Conservation (phyloP, 1,284 basidiomycete species). For the Malassezia equina region DNA sequence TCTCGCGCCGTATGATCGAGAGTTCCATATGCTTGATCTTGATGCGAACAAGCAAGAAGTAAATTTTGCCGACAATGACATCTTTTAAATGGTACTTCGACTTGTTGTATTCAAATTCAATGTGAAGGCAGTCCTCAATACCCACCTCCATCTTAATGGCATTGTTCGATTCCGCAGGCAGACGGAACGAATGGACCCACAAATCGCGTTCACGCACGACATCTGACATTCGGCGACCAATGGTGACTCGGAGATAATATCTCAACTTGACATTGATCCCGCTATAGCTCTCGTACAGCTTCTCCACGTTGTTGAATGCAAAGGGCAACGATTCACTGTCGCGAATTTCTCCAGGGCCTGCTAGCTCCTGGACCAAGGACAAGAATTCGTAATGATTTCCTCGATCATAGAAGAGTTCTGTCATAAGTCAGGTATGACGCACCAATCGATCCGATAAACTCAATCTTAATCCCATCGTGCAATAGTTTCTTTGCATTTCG, state of each 20-base stretch:
- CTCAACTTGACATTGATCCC: conserved; percentile 92
- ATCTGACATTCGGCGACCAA: conserved; percentile 82
- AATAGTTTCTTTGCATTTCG: conserved; percentile 88
- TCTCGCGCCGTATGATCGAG: conserved; percentile 91
- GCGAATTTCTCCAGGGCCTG: conserved; percentile 84
- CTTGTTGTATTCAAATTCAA: conserved; percentile 99
- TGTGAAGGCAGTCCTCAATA: conserved; percentile 95
- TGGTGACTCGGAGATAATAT: conserved; percentile 85
- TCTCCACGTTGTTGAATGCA: conserved; percentile 97
- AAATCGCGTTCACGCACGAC: conserved; percentile 82
- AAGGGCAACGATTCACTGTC: conserved; percentile 91
- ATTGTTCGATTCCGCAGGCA: conserved; percentile 95
- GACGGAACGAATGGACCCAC: conserved; percentile 96
- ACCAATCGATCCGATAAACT: conserved; percentile 95
- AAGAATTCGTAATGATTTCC: conserved; percentile 97
- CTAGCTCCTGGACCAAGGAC: conserved; percentile 85
- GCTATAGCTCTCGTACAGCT: conserved; percentile 93
- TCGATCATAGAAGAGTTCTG: conserved; percentile 90
- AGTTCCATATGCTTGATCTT: conserved; percentile 99
- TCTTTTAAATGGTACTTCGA: conserved; percentile 98
- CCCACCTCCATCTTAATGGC: conserved; percentile 99
- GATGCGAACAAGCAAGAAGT: conserved; percentile 94
- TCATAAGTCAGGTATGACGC: background rate
- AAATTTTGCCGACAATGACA: conserved; percentile 98
- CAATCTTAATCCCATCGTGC: conserved; percentile 95